phyloP scores from a whole-genome alignment of 768 basidiomycete genomes.

The Tulasnella sp. region DNA sequence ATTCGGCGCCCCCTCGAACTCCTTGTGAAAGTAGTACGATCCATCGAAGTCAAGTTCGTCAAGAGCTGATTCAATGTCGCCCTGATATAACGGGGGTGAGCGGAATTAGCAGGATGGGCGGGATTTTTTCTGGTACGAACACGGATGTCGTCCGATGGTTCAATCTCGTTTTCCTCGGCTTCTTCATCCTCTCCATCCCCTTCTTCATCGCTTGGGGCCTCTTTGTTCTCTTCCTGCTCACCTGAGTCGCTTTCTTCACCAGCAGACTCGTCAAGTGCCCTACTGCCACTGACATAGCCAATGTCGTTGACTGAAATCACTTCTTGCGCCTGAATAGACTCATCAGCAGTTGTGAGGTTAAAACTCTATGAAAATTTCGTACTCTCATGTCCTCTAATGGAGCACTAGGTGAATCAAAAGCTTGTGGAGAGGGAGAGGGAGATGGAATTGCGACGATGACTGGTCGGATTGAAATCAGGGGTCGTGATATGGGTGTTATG shows the following conservation, averaged over 20 bases:
- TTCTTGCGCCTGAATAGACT: too few species aligned
- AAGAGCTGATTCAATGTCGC: not conserved
- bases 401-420: too few species aligned
- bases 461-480: too few species aligned
- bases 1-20: constrained; percentile 38
- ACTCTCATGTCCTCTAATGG: too few species aligned
- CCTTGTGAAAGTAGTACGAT: not conserved
- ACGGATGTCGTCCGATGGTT: not conserved
- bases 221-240: not conserved
- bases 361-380: too few species aligned
- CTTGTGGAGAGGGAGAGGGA: too few species aligned
- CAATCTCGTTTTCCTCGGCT: not conserved
- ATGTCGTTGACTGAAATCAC: too few species aligned
- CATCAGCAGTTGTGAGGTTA: too few species aligned
- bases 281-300: too few species aligned
- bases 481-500: too few species aligned
- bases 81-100: not conserved
- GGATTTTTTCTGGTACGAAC: not conserved
- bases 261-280: too few species aligned
- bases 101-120: not conserved
- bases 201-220: not conserved
- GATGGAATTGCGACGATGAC: too few species aligned
- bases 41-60: not conserved
- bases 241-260: not conserved
- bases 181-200: not conserved